Base-by-base conservation (phyloP, 2,329 filamentous ascomycete genomes). In the Diaporthe australafricana region DNA sequence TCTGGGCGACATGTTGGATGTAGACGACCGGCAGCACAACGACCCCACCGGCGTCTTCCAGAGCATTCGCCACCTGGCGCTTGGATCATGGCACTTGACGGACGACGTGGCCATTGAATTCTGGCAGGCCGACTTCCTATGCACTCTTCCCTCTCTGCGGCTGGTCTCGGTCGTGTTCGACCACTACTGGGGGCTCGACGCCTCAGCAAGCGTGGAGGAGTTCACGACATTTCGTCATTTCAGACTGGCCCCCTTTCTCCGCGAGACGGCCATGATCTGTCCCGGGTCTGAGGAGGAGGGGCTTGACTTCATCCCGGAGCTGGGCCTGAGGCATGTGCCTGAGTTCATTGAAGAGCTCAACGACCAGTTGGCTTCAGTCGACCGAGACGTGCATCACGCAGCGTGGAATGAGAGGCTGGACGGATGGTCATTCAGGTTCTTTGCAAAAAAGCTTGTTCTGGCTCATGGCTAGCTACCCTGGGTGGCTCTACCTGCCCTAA, bases 71-170 rank as follows among this genome's bases (percentile, higher is more conserved):
- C 53, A 69, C 25, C 40, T 69, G 0, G 66, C 66, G 22, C 25
- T 69, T 25, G 66, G 66, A 9, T 60, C 66, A 12, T 69, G 66
- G 66, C 66, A 69, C n/a, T 22, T 69, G 20, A 57, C 47, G 22
- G 53, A 69, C 11, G 47, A 40, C 11, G 38, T 48, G 30, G 42
- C 66, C 22, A 60, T 50, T 12, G 40, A 57, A 20, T 69, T 69
- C 32, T 69, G 66, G 53, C 38, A 57, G 27, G 47, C 22, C 6
- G 60, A 63, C n/a, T 60, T 69, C 20, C 32, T 69, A 1, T 69
- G 66, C 22, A 60, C 53, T 11, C 66, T 69, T 9, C 66, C 42
- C 55, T 48, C 53, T 11, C 22, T 69, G 7, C 53, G 66, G 22
- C 53, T 57, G 4, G 66, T 60, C 11, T 69, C 53, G 16, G 14